Evolutionary conservation across 2,329 filamentous ascomycete genomes (phyloP), one percentile per base, ranked within the genome.

Genomic region (Colletotrichum sp.): DNA sequence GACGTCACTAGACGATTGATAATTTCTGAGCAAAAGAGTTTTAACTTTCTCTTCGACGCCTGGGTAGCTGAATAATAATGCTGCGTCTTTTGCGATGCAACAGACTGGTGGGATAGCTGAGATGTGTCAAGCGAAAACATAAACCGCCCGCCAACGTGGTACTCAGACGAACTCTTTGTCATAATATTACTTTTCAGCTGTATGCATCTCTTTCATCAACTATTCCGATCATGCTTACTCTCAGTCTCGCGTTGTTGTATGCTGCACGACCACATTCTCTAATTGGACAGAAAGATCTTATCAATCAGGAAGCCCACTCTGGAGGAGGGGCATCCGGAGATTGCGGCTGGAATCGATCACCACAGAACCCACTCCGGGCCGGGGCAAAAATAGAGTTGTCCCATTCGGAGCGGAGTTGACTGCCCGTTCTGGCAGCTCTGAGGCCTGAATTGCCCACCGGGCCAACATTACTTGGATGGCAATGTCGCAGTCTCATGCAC

Each of bases 371-470:
- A 66, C 64, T 21, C 6, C 10, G 16, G n/a, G 24, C 38, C 13
- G 38, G 64, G 64, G 38, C 64, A 21, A 21, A 43, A 65, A 66
- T 66, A 66, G 26, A 52, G 64, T 66, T 66, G 38, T 66, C n/a
- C 34, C 38, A 66, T 52, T 28, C 26, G 26, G 13, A 16, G 38
- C 64, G 64, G 64, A 66, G 64, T 28, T 66, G 36, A 30, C 34
- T 30, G 64, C 64, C 64, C 21, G 1, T 66, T 66, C 26, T 52
- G 38, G 64, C 16, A 55, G 26, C 24, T 66, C 36, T 16, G 28
- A 12, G 30, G 4, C 28, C n/a, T 1, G 43, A 18, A 26, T n/a
- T 1, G 13, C 30, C 34, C 32, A 32, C 30, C 65, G 36, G 10
- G 16, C 24, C n/a, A 52, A 52, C 9, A 38, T 16, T 48, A 18